Conservation (phyloP, 129 eudicot genomes). For the Tagetes erecta region DNA sequence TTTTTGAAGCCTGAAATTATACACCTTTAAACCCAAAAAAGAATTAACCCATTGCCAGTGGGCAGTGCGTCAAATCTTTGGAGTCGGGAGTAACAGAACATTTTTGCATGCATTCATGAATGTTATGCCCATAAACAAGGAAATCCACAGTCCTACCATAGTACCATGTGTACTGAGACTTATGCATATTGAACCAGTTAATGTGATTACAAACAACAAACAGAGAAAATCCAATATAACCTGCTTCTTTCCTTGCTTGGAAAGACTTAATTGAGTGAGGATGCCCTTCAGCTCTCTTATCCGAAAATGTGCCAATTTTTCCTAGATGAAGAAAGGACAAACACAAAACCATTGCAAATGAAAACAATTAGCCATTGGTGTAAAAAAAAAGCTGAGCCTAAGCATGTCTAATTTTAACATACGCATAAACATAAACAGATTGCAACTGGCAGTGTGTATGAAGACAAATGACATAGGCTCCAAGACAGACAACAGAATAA, state of each 20-base stretch:
- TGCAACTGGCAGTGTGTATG: background rate
- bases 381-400: slow-evolving; percentile 1
- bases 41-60: slow-evolving; percentile 15
- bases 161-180: background rate
- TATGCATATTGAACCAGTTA: background rate
- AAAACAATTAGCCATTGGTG: slow-evolving; percentile 11
- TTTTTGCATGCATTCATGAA: background rate
- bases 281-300: slow-evolving; percentile 97
- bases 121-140: background rate
- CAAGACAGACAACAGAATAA: background rate
- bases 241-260: slow-evolving; percentile 99
- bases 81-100: background rate
- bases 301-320: slow-evolving; percentile 81
- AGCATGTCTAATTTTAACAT: slow-evolving; percentile 17
- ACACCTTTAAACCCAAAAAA: slow-evolving; percentile 16
- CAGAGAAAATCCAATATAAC: slow-evolving; percentile 34
- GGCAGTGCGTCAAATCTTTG: background rate
- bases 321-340: slow-evolving; percentile 41
- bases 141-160: background rate
- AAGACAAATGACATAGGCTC: background rate
- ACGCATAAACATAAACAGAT: background rate
- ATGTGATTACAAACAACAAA: slow-evolving; percentile 8
- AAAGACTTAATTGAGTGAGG: slow-evolving; percentile 76
- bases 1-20: background rate
- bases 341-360: slow-evolving; percentile 21